Base-by-base conservation (phyloP, 2,329 filamentous ascomycete genomes). In the Ceratocystis albifundus region DNA sequence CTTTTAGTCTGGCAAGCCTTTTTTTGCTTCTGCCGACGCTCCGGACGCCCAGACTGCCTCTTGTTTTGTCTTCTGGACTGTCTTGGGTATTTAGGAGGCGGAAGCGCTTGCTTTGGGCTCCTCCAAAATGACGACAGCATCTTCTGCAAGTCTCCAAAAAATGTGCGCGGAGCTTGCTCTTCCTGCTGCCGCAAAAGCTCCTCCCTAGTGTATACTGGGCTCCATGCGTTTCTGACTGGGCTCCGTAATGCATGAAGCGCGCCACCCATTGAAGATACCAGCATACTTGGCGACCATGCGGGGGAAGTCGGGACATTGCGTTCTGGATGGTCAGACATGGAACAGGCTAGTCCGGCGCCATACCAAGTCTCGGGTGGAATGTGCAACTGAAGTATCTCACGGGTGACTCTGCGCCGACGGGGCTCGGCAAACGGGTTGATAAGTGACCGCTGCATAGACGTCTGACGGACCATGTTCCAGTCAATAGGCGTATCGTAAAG, bases 311-410 rank as follows among this genome's bases (percentile, higher is more conserved):
- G 28, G 2, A 8, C 6, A 32, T 4, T 1, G 8, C 8, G 7
- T 25, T 15, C 41, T 15, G 22, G 12, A 17, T 30, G 25, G 45
- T 12, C 22, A 7, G 25, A n/a, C 22, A 32, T 4, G 8, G n/a
- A 12, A 17, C 32, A 25, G 17, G 44, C 65, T 10, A 30, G 10
- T 7, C 20, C 57, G 1, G 59, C 63, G 25, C 66, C 64, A 32
- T 68, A 68, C 66, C 66, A 68, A 5, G 53, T 46, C 36, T 44
- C 15, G 8, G 64, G 64, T 4, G 64, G 64, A 25, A 68, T 68
- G 17, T 66, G 28, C 7, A 66, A 44, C 17, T 63, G 66, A 6
- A 65, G 28, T 17, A 53, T 62, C 8, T 61, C 17, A 7, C 20
- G 17, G 15, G 66, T 67, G 4, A 67, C 44, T 6, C 25, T 25